A percentile compares a stretch with the other conserved stretches of the same genome.
phyloP scores from a whole-genome alignment of 345 rosid species.

The Citrus medica region DNA sequence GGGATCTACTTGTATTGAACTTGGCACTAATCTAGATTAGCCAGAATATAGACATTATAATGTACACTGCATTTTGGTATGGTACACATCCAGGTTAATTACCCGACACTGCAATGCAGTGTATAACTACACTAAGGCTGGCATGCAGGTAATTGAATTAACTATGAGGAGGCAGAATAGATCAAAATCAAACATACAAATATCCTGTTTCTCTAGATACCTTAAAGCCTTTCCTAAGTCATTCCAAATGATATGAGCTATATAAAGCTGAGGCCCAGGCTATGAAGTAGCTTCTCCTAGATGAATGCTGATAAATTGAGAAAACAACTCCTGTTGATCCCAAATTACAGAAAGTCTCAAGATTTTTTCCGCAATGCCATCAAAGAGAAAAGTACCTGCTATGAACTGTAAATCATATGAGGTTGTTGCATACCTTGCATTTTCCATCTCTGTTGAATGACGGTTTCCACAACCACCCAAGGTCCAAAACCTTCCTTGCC shows the following conservation, averaged over 20 bases:
- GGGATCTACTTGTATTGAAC: not conserved
- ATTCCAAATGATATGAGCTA: not conserved
- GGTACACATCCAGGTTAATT: not conserved
- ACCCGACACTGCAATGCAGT: not conserved
- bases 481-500: constrained; percentile 20
- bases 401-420: not conserved
- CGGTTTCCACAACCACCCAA: constrained; percentile 30
- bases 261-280: not conserved
- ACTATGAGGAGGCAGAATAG: not conserved
- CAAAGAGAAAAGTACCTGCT: not conserved
- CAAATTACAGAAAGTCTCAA: not conserved
- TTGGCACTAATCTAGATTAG: not conserved
- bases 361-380: not conserved
- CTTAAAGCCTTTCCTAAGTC: not conserved
- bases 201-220: not conserved
- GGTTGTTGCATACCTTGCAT: constrained; percentile 26
- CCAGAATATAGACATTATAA: not conserved
- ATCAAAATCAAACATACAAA: not conserved
- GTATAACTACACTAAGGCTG: not conserved
- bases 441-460: constrained; percentile 19
- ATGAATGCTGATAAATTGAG: not conserved
- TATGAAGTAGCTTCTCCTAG: not conserved
- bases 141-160: not conserved
- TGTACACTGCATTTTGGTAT: too few species aligned
- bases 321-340: too few species aligned